Percentiles rank a stretch among this genome's conserved stretches.
Evolutionary conservation across 2,329 filamentous ascomycete genomes (phyloP).

Genomic region (Emmonsiellopsis sp.): DNA sequence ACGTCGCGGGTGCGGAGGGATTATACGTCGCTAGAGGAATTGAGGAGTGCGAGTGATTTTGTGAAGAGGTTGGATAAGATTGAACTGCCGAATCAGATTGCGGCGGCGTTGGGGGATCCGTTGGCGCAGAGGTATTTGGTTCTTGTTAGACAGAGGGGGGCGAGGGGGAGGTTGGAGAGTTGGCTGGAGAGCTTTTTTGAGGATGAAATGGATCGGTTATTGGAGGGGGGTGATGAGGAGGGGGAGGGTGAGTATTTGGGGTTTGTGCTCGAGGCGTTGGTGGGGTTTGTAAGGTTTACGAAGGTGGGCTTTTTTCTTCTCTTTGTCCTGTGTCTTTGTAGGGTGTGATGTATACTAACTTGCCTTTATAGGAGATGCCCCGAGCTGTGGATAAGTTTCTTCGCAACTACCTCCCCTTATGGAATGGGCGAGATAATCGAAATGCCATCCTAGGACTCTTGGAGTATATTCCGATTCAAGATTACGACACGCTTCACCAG

Average conservation of each 20-base stretch:
- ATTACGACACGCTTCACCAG: conserved; percentile 25
- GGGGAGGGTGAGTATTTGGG: conserved; percentile 27
- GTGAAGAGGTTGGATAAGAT: conserved; percentile 67
- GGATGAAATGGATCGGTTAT: conserved; percentile 26
- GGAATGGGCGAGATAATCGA: conserved; percentile 53
- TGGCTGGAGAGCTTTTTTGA: conserved; percentile 32
- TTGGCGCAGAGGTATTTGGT: conserved; percentile 68
- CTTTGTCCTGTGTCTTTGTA: not conserved
- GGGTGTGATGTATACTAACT: conserved; percentile 1
- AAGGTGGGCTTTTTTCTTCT: conserved; percentile 22
- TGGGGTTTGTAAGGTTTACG: conserved; percentile 27
- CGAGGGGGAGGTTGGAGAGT: conserved; percentile 31
- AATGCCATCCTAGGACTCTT: conserved; percentile 31
- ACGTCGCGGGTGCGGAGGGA: conserved; percentile 63
- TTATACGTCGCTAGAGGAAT: conserved; percentile 58
- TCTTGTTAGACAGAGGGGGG: conserved; percentile 50
- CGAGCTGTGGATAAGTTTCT: conserved; percentile 25
- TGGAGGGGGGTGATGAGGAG: conserved; percentile 32
- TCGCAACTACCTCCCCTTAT: conserved; percentile 47
- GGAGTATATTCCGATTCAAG: conserved; percentile 23
- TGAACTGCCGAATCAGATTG: conserved; percentile 71
- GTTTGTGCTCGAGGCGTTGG: conserved; percentile 25
- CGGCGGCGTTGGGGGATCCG: conserved; percentile 66
- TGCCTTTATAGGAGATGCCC: conserved; percentile 24
- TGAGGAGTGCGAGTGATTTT: conserved; percentile 61